Percentiles rank a stretch among this genome's conserved stretches.
Evolutionary conservation across 495 filamentous ascomycete species (phyloP).

Genomic region (Penicillium coffeae): DNA sequence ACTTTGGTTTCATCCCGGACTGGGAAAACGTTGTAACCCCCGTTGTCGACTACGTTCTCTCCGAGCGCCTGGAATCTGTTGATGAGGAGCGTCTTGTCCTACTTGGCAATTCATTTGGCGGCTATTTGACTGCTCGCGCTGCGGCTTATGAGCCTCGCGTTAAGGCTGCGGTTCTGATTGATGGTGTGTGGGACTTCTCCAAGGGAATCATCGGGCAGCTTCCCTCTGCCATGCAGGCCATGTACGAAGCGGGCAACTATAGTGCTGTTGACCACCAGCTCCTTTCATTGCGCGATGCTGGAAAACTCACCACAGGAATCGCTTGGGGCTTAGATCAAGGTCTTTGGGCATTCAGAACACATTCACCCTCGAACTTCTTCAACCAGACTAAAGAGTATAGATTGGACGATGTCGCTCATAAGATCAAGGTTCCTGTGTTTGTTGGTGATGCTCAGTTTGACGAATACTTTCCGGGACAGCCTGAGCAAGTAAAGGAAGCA

Average conservation of each 20-base stretch:
- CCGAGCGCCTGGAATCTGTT: constrained; percentile 17
- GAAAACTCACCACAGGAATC: neutral
- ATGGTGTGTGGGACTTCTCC: constrained; percentile 25
- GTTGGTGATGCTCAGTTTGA: constrained; percentile 34
- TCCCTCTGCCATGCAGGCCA: neutral
- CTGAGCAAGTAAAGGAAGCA: constrained; percentile 22
- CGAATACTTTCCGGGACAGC: constrained; percentile 31
- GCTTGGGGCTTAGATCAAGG: constrained; percentile 39
- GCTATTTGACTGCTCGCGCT: constrained; percentile 32
- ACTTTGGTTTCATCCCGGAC: constrained; percentile 43
- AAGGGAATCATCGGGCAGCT: neutral
- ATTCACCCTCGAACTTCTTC: constrained; percentile 27
- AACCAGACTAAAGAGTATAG: constrained; percentile 14
- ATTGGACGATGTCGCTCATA: constrained; percentile 21
- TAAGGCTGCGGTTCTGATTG: constrained; percentile 33
- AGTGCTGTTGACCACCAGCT: neutral
- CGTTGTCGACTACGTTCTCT: constrained; percentile 36
- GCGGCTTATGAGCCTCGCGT: constrained; percentile 44
- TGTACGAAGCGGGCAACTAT: constrained; percentile 1
- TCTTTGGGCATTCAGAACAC: constrained; percentile 35
- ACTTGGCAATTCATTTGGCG: constrained; percentile 36
- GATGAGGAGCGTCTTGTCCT: constrained; percentile 18
- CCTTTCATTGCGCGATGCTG: neutral
- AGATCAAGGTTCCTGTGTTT: constrained; percentile 31
- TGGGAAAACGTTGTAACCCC: constrained; percentile 47